Evolutionary conservation across 305 asterid genomes (phyloP), one percentile per base, ranked within the genome.

Genomic region (Fraxinus greggii): DNA sequence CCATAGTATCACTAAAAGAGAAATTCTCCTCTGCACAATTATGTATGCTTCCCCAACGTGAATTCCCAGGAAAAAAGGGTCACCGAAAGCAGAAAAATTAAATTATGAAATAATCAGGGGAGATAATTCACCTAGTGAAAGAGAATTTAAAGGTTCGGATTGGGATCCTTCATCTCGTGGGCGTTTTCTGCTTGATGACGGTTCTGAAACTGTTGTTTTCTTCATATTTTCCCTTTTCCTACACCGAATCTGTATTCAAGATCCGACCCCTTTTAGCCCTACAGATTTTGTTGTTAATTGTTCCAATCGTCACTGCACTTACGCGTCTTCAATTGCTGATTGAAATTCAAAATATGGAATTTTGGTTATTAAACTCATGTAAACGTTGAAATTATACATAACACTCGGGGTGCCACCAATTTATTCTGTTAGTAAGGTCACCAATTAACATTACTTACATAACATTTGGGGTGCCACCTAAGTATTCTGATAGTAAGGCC

Each of bases 1-100:
- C 92, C 70, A 91, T 85, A 10, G 98, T 93, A 74, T 94, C 98
- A 79, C 90, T 93, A 86, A 94, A 93, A 29, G 79, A 87, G 56
- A 92, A 84, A 89, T 87, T 84, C 54, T 92, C 97, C 89, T 88
- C 99, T 90, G 88, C 36, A 90, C 51, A 76, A 5, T 48, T 81
- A 29, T 29, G 23, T n/a, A 67, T 1, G 69, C 42, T 6, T 32
- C 81, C 24, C 26, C 21, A 72, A 31, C 21, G 72, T 32, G 28
- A 65, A 80, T 26, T 17, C 40, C 61, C 24, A 33, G 21, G 51
- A 9, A 73, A 31, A 45, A 63, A 10, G 3, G 42, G 63, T 2
- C 28, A 5, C 15, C 13, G 19, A 29, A 82, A 77, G 9, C 48
- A 21, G 36, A 69, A 23, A 77, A 48, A 70, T 17, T 29, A 59